Conservation (phyloP, 169 alveolate species). For the Plasmodium relictum region DNA sequence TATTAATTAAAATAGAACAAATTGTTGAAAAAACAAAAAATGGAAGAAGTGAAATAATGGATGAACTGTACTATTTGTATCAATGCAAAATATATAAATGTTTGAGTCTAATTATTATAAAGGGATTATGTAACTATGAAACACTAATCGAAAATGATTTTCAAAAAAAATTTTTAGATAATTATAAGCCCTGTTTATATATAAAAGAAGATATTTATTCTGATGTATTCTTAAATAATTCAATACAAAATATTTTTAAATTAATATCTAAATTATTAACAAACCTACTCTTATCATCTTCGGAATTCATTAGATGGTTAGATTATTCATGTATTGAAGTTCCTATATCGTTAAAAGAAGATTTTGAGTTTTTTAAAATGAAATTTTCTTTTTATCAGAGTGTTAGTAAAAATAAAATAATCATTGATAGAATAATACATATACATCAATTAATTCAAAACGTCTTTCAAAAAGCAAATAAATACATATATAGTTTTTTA, state of each 20-base stretch:
- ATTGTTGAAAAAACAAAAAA: slow-evolving; percentile 71
- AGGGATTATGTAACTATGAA: slow-evolving; percentile 69
- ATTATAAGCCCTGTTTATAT: slow-evolving; percentile 66
- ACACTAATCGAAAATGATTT: slow-evolving; percentile 73
- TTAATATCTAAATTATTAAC: slow-evolving; percentile 67
- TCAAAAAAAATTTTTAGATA: slow-evolving; percentile 36
- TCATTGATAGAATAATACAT: slow-evolving; percentile 72
- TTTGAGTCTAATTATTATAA: slow-evolving; percentile 58
- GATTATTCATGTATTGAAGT: slow-evolving; percentile 77
- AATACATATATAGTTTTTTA: slow-evolving; percentile 74
- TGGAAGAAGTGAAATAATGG: slow-evolving; percentile 76
- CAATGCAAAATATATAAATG: slow-evolving; percentile 76
- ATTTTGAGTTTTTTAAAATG: slow-evolving; percentile 61
- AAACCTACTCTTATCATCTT: slow-evolving; percentile 62
- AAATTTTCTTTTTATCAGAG: slow-evolving; percentile 75
- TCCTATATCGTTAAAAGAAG: slow-evolving; percentile 64
- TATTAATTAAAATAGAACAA: slow-evolving; percentile 76
- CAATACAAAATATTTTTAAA: slow-evolving; percentile 73
- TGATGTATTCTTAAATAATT: slow-evolving; percentile 73
- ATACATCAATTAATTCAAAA: slow-evolving; percentile 75
- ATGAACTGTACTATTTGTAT: slow-evolving; percentile 61
- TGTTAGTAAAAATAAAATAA: slow-evolving; percentile 76
- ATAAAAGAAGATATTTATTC: slow-evolving; percentile 74
- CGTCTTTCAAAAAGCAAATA: slow-evolving; percentile 74
- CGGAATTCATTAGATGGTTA: slow-evolving; percentile 73